Percentiles rank a stretch among this genome's conserved stretches.
Evolutionary conservation across 345 rosid species (phyloP).

Genomic region (Populus euphratica): DNA sequence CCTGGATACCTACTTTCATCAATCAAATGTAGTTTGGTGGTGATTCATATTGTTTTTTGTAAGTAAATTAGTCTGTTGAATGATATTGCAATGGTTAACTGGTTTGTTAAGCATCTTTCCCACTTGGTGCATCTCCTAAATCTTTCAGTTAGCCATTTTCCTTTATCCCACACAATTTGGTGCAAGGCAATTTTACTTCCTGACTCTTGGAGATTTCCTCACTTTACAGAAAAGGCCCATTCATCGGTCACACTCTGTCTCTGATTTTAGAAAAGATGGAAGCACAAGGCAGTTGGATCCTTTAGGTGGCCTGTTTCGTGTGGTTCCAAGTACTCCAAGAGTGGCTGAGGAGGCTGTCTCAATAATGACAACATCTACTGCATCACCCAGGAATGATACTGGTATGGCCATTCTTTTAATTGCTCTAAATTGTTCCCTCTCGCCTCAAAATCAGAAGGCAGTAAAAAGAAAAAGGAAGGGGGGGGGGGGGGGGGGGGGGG

Average conservation of each 20-base stretch:
- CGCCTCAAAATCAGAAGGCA: neutral
- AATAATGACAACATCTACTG: conserved; percentile 20
- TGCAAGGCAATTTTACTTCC: neutral
- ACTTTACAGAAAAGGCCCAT: conserved; percentile 65
- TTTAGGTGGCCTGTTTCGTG: conserved; percentile 51
- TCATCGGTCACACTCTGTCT: conserved; percentile 85
- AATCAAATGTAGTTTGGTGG: neutral
- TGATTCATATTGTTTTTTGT: neutral
- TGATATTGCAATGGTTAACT: neutral
- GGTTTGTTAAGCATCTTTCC: neutral
- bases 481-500: neutral
- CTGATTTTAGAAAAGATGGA: conserved; percentile 60
- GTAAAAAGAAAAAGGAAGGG: neutral
- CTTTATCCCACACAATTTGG: neutral
- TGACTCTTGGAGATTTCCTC: conserved; percentile 24
- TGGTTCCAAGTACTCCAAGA: conserved; percentile 59
- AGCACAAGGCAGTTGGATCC: conserved; percentile 41
- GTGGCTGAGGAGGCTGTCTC: conserved; percentile 25
- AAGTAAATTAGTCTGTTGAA: neutral
- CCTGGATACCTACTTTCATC: neutral
- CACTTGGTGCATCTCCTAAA: neutral
- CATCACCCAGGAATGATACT: conserved; percentile 26
- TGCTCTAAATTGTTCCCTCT: neutral
- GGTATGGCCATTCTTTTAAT: conserved; percentile 38
- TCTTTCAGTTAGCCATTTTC: neutral